Base-by-base conservation (phyloP, 495 filamentous ascomycete genomes). In the Pseudoneurospora amorphoporcata region DNA sequence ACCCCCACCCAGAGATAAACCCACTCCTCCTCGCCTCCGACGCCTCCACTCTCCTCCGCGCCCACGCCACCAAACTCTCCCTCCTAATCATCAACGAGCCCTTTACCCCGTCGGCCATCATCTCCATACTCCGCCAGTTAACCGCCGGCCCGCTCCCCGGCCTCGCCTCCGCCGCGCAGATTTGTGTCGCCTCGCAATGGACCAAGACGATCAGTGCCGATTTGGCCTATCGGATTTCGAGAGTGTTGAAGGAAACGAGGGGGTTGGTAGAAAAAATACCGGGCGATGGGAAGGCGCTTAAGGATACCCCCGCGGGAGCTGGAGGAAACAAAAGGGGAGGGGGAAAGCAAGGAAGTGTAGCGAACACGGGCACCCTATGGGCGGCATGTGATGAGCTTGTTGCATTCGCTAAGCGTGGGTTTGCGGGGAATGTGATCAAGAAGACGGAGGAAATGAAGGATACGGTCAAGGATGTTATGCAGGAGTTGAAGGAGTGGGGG, bases 401-500 rank as follows among this genome's bases (percentile, higher is more conserved):
- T 7, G 83, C 85, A 14, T 81, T 94, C 37, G 84, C 87, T 16
- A 82, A 80, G n/a, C 82, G 89, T 16, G 94, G 92, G 0, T 84
- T 95, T 42, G 85, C 86, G 0, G 90, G 88, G 0, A 83, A 91
- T 43, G 78, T 92, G 23, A 79, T 87, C 14, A 79, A 84, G 68
- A 90, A 89, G 74, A 88, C 87, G 17, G 88, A 91, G 76, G 83
- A 90, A 72, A 92, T 89, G 75, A 83, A 88, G 69, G 91, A 91
- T 74, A 86, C 92, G 12, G 79, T 97, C 16, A 86, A 91, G 73
- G 94, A 97, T 83, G 91, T 93, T 0, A 84, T 95, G 38, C 86
- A 90, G 74, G 94, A 97, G 81, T 81, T 97, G 73, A 92, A 92
- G 73, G 91, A 93, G 75, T 97, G 94, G 91, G 89, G 90, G 69